These are phyloP conservation scores for Bromus sterilis DNA, from an alignment of 176 grass and related monocot species.

Conservation along the genomic window DNA sequence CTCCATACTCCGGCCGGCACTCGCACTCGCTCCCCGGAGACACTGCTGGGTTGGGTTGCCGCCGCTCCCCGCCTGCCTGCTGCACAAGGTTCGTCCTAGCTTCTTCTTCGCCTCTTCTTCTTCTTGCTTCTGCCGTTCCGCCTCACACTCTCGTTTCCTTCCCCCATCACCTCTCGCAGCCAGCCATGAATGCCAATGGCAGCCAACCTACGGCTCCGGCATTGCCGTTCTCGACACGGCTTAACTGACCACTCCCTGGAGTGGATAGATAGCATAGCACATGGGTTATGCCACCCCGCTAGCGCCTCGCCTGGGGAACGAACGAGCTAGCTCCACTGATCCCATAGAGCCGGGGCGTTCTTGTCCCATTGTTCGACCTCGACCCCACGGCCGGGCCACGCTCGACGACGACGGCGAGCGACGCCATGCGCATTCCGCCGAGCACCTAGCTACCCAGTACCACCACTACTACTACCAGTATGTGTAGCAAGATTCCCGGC, in stretches of 20 bases:
- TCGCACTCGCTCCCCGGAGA: not conserved
- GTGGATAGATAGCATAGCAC: too few species aligned
- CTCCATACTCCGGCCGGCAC: not conserved
- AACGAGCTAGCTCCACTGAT: not conserved
- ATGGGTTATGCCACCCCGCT: too few species aligned
- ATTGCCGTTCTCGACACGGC: not conserved
- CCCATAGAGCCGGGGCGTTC: not conserved
- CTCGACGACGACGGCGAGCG: not conserved
- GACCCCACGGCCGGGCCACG: not conserved
- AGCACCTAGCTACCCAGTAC: not conserved
- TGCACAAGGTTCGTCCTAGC: too few species aligned
- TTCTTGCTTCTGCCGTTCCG: too few species aligned
- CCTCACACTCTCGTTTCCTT: too few species aligned
- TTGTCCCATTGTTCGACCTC: not conserved
- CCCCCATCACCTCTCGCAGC: too few species aligned
- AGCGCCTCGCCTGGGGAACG: not conserved
- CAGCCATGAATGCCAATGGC: too few species aligned
- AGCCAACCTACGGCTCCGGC: too few species aligned
- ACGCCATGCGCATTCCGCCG: not conserved
- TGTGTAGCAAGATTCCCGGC: conserved; percentile 13
- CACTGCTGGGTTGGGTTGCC: too few species aligned
- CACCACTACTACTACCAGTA: not conserved
- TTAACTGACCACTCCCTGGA: too few species aligned
- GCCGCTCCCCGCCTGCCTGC: too few species aligned
- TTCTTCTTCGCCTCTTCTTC: too few species aligned